Conservation (phyloP, 306 rosid genomes). For the Rubus idaeus region DNA sequence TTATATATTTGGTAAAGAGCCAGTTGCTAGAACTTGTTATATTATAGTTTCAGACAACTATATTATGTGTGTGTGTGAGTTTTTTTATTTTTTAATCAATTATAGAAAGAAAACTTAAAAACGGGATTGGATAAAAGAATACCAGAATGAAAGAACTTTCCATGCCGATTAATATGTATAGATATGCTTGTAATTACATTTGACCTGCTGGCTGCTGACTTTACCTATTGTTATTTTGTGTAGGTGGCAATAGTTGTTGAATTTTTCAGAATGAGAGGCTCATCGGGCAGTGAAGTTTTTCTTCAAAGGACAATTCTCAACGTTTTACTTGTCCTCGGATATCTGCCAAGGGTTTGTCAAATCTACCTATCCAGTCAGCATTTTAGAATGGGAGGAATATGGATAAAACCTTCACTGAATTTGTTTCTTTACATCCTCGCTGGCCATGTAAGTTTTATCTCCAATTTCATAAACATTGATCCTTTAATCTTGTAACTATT, state of each 20-base stretch:
- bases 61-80: too few species aligned
- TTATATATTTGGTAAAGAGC: too few species aligned
- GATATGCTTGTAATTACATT: too few species aligned
- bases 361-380: background rate
- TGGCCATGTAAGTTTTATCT: background rate
- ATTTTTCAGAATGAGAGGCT: background rate
- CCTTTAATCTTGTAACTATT: too few species aligned
- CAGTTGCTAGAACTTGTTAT: too few species aligned
- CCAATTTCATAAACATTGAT: too few species aligned
- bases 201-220: background rate
- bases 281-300: background rate
- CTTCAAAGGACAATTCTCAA: background rate
- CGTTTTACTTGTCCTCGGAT: background rate
- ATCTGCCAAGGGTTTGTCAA: background rate
- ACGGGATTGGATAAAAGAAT: too few species aligned
- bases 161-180: too few species aligned
- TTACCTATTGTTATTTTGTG: background rate
- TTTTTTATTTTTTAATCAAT: too few species aligned
- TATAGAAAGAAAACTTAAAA: too few species aligned
- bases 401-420: background rate
- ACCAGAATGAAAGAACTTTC: too few species aligned
- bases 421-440: background rate
- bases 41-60: too few species aligned
- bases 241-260: background rate
- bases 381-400: background rate